Evolutionary conservation across 306 rosid genomes (phyloP).

Genomic region (Begonia masoniana): DNA sequence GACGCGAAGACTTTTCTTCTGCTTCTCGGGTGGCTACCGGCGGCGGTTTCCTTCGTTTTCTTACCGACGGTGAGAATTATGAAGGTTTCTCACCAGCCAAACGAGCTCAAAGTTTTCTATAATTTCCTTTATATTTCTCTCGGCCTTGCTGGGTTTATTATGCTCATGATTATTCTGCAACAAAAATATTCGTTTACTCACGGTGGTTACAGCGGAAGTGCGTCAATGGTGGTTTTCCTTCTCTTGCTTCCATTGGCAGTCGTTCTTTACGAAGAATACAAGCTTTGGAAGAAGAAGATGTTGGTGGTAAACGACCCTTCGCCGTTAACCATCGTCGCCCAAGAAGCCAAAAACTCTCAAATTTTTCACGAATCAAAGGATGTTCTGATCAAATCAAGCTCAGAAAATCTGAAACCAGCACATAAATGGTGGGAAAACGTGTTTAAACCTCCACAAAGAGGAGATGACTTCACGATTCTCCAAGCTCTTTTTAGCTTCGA

Average conservation of each 20-base stretch:
- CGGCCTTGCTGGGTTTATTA: slow-evolving; percentile 45
- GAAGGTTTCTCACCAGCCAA: slow-evolving; percentile 17
- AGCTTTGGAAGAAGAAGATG: slow-evolving; percentile 10
- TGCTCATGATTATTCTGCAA: slow-evolving; percentile 38
- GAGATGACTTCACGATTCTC: slow-evolving; percentile 47
- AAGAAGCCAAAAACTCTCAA: slow-evolving; percentile 6
- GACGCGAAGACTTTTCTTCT: slow-evolving; percentile 36
- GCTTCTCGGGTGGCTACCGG: slow-evolving; percentile 63
- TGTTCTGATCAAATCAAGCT: too few species aligned
- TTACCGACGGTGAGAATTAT: slow-evolving; percentile 36
- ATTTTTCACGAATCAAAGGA: too few species aligned
- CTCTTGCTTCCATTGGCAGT: slow-evolving; percentile 45
- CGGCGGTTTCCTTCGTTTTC: slow-evolving; percentile 42
- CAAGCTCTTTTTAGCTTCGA: slow-evolving; percentile 57
- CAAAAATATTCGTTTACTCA: slow-evolving; percentile 19
- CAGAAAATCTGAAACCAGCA: too few species aligned
- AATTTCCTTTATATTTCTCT: slow-evolving; percentile 48
- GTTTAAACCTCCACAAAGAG: slow-evolving; percentile 32
- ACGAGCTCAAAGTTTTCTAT: slow-evolving; percentile 45
- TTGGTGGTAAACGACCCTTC: slow-evolving; percentile 1
- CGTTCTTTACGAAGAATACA: slow-evolving; percentile 31
- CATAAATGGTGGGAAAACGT: slow-evolving; percentile 30
- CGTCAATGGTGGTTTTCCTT: slow-evolving; percentile 28
- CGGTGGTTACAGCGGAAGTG: slow-evolving; percentile 33
- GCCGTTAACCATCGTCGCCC: slow-evolving; percentile 8